Evolutionary conservation across 192 early-diverging fungal genomes (phyloP).

Genomic region (Gamsiella multidivaricata): DNA sequence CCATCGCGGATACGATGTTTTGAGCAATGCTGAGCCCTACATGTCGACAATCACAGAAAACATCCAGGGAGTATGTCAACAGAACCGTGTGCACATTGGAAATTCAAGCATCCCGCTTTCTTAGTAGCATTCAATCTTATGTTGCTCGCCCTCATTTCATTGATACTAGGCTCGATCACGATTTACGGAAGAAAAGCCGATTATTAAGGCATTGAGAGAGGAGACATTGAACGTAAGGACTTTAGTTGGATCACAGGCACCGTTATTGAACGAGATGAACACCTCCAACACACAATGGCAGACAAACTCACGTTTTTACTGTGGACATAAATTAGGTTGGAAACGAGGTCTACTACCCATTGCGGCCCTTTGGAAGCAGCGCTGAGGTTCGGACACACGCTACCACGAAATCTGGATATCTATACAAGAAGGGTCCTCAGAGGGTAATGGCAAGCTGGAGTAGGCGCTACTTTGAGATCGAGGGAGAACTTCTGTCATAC

Average conservation of each 20-base stretch:
- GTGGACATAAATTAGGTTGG: constrained; percentile 30
- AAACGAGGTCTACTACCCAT: constrained; percentile 53
- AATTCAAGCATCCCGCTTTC: too few relatives aligned
- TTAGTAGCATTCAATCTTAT: too few relatives aligned
- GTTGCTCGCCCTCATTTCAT: background rate
- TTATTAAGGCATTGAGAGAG: constrained; percentile 42
- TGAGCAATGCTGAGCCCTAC: constrained; percentile 83
- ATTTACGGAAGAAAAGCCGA: constrained; percentile 41
- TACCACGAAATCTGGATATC: constrained; percentile 77
- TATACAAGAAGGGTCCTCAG: constrained; percentile 81
- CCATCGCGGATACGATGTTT: constrained; percentile 83
- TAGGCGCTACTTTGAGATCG: constrained; percentile 80
- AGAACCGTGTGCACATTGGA: background rate
- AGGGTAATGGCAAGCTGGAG: constrained; percentile 84
- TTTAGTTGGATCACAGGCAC: background rate
- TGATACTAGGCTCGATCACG: constrained; percentile 28
- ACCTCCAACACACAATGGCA: too few relatives aligned
- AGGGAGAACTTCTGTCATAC: constrained; percentile 68
- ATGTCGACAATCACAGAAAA: constrained; percentile 81
- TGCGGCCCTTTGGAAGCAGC: constrained; percentile 42
- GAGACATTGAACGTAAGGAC: constrained; percentile 35
- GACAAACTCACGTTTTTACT: too few relatives aligned
- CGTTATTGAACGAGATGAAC: too few relatives aligned
- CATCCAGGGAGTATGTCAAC: constrained; percentile 22
- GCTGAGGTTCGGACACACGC: constrained; percentile 30